Base-by-base conservation (phyloP, 2,329 filamentous ascomycete genomes). In the Parastagonospora avenae region DNA sequence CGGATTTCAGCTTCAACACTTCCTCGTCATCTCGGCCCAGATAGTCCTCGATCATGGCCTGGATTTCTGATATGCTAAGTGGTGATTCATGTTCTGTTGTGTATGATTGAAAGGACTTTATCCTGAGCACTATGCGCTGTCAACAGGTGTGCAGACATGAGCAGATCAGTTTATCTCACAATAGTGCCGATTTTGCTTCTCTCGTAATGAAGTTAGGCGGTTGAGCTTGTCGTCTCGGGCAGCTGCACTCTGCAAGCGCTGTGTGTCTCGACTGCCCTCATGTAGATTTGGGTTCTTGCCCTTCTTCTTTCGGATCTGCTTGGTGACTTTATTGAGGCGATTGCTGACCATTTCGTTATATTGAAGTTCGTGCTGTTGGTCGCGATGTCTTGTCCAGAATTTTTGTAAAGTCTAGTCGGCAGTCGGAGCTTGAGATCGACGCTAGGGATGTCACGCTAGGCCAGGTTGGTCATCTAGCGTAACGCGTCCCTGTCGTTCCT, bases 231-330 rank as follows among this genome's bases (percentile, higher is more conserved):
- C 88, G 67, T 97, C 92, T 74, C 94, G 83, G 57, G 87, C 83
- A 55, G 85, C 84, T 15, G 94, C 94, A 64, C 87, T 84, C 71
- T 91, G 88, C 57, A 97, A 79, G 44, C 91, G 85, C 67, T 88
- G 85, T 3, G 92, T 90, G 78, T 97, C 91, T 60, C 94, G 83
- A 54, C 92, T 96, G 72, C 91, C 91, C 74, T 92, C 89, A 69
- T 97, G 93, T 16, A 97, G 81, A 10, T 88, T 82, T 28, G 87
- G 86, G 40, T 91, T 82, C 33, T 86, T 85, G 59, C 86, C 85
- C 60, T 89, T 86, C 82, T 97, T 97, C 79, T 96, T 96, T 30
- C 86, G 80, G 59, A 97, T 93, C 59, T 91, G 86, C 78, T 97
- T 97, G 57, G 89, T 85, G 15, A 94, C 89, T 72, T 97, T 97